These are phyloP conservation scores for Fraxinus floribunda DNA, from an alignment of 305 asterid genomes.

Conservation along the genomic window DNA sequence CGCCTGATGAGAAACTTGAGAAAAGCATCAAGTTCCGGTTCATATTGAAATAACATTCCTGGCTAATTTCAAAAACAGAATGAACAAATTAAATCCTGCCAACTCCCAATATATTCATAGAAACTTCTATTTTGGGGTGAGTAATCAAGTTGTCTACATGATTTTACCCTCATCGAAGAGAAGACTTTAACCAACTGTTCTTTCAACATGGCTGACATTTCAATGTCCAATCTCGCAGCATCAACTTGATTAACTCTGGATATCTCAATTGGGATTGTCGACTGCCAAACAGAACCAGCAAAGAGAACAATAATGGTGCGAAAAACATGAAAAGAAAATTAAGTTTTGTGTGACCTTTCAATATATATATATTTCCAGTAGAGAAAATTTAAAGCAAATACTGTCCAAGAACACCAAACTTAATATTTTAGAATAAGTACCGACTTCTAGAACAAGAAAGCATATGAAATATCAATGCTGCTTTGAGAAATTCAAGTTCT, in stretches of 20 bases:
- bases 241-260: constrained; percentile 91
- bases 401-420: not conserved
- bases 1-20: constrained; percentile 85
- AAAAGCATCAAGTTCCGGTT: constrained; percentile 87
- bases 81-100: constrained; percentile 48
- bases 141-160: constrained; percentile 6
- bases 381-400: not conserved
- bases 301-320: not conserved
- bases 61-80: constrained; percentile 70
- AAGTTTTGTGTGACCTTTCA: not conserved
- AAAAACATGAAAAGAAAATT: not conserved
- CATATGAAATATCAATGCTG: no score
- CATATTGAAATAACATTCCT: constrained; percentile 88
- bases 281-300: constrained; percentile 39
- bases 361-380: not conserved
- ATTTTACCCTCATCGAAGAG: constrained; percentile 75
- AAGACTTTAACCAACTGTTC: constrained; percentile 83
- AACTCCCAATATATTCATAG: constrained; percentile 4
- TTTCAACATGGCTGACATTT: constrained; percentile 87
- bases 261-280: constrained; percentile 61
- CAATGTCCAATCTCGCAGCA: constrained; percentile 85
- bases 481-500: no score
- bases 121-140: not conserved
- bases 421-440: not conserved
- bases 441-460: no score